Evolutionary conservation across 805 yeast species (phyloP).

Genomic region (Scheffersomyces lignosus): DNA sequence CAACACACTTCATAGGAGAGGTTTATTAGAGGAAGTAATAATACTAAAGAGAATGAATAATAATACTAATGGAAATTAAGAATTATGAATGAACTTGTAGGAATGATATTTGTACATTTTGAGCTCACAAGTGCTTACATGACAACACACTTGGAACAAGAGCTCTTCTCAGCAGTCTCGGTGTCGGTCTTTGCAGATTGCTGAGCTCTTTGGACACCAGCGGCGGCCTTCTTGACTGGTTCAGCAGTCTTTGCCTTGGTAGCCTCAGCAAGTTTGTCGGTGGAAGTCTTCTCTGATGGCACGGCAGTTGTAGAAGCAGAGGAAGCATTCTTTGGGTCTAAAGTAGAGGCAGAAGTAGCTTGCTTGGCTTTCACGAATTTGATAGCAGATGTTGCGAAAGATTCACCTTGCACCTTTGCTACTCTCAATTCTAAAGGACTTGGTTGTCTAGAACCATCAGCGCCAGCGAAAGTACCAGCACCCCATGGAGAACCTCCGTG

Average conservation of each 20-base stretch:
- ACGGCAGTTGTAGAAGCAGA: not conserved
- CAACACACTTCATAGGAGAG: no score
- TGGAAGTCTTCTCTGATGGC: not conserved
- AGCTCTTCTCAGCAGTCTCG: conserved; percentile 7
- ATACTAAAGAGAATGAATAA: no score
- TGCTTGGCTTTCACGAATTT: conserved; percentile 21
- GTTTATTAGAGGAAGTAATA: no score
- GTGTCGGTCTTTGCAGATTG: conserved; percentile 10
- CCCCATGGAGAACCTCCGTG: conserved; percentile 91
- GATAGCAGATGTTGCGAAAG: conserved; percentile 51
- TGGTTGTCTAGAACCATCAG: conserved; percentile 74
- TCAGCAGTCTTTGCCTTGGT: no score
- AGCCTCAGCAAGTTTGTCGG: not conserved
- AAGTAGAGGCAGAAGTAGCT: not conserved
- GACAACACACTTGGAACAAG: conserved; percentile 11
- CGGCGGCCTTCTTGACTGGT: conserved; percentile 1
- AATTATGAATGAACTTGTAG: no score
- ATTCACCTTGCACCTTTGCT: conserved; percentile 66
- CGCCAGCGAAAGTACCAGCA: conserved; percentile 75
- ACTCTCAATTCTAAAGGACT: conserved; percentile 61
- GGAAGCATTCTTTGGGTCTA: not conserved
- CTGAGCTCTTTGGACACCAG: conserved; percentile 6
- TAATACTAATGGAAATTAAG: no score
- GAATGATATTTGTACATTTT: no score
- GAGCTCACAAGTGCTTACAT: no score